A percentile compares a stretch with the other conserved stretches of the same genome.
These are phyloP conservation scores for Elongisporangium prolatum DNA, from an alignment of 352 stramenopile species.

Conservation along the genomic window DNA sequence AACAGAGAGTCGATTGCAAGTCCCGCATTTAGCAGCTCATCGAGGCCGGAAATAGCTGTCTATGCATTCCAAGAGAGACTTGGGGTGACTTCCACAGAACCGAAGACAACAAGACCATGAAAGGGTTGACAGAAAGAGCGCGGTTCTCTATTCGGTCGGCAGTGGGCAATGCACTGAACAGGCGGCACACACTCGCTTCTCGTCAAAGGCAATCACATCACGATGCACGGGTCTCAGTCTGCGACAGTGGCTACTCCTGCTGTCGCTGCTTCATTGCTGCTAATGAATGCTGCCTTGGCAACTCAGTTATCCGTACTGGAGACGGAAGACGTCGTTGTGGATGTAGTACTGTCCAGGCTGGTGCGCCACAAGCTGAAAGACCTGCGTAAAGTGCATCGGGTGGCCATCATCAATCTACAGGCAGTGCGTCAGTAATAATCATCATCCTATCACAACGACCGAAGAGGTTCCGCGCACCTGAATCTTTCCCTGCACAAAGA, in stretches of 20 bases:
- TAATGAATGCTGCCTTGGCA: too few species aligned
- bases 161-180: background rate
- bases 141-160: background rate
- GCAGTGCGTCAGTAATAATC: background rate
- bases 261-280: background rate
- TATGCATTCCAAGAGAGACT: background rate
- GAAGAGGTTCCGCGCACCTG: slow-evolving; percentile 20
- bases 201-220: background rate
- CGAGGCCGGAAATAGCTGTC: background rate
- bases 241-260: background rate
- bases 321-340: slow-evolving; percentile 97
- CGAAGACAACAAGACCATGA: background rate
- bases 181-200: background rate
- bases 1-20: too few species aligned
- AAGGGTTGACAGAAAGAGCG: background rate
- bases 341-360: slow-evolving; percentile 95
- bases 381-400: slow-evolving; percentile 95
- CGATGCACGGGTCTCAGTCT: background rate
- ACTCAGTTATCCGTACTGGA: slow-evolving; percentile 92
- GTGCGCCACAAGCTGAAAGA: slow-evolving; percentile 95
- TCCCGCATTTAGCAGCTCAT: background rate
- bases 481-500: slow-evolving; percentile 94
- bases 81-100: too few species aligned
- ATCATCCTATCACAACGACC: background rate
- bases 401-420: slow-evolving; percentile 90